These are phyloP conservation scores for Scopulariopsis brevicaulis DNA, from an alignment of 2,329 filamentous ascomycete genomes.

Conservation along the genomic window DNA sequence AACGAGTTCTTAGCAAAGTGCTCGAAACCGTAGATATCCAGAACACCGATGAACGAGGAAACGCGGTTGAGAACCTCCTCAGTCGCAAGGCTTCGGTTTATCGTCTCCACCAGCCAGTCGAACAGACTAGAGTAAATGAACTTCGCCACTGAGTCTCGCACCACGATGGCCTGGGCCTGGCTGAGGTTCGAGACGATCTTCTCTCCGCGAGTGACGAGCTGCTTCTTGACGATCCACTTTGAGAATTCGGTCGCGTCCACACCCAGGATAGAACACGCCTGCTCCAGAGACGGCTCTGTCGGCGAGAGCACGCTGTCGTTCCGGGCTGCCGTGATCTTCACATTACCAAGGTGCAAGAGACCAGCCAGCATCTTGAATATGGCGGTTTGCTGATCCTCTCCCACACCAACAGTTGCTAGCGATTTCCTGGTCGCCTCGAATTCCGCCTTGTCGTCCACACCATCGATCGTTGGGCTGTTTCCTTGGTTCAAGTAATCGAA, in stretches of 20 bases:
- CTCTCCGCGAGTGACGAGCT: conserved; percentile 88
- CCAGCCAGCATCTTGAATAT: conserved; percentile 89
- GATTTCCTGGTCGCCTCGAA: conserved; percentile 83
- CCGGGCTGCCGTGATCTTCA: conserved; percentile 85
- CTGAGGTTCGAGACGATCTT: conserved; percentile 96
- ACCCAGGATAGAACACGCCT: conserved; percentile 75
- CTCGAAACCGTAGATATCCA: conserved; percentile 99
- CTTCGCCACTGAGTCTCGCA: conserved; percentile 94
- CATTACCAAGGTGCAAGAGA: conserved; percentile 86
- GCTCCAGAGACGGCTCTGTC: conserved; percentile 69
- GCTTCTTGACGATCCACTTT: conserved; percentile 99
- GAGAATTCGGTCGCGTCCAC: conserved; percentile 80
- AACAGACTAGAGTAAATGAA: conserved; percentile 98
- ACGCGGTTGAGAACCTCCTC: conserved; percentile 77
- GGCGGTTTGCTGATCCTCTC: conserved; percentile 59
- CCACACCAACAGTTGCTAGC: conserved; percentile 77
- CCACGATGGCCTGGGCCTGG: conserved; percentile 85
- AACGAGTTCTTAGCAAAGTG: conserved; percentile 99
- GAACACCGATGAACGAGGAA: conserved; percentile 86
- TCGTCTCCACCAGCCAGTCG: conserved; percentile 97
- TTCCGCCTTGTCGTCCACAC: conserved; percentile 90
- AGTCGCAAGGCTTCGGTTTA: conserved; percentile 82
- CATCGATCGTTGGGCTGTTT: conserved; percentile 79
- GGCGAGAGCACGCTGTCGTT: conserved; percentile 77
- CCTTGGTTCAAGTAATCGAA: conserved; percentile 97